phyloP scores from a whole-genome alignment of 2,329 filamentous ascomycete species.

The Paramyrothecium roridum region DNA sequence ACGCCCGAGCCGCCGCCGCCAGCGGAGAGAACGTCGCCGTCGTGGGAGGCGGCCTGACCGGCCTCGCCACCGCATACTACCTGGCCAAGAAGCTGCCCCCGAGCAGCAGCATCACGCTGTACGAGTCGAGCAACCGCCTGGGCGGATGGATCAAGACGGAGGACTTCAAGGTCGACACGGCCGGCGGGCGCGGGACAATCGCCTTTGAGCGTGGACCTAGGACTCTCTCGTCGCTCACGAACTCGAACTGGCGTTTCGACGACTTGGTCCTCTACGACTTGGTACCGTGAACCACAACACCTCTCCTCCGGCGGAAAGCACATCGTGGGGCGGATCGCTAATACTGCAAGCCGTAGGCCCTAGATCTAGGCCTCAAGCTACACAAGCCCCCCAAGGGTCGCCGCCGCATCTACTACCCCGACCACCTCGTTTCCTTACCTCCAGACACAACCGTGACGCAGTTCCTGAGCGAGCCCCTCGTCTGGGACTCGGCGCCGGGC shows the following conservation, averaged over 20 bases:
- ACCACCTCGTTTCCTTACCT: constrained; percentile 51
- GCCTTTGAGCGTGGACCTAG: constrained; percentile 83
- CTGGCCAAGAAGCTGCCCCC: constrained; percentile 63
- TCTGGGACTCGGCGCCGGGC: constrained; percentile 21
- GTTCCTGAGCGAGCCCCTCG: constrained; percentile 27
- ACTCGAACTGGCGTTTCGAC: constrained; percentile 43
- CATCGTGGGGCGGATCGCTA: neutral
- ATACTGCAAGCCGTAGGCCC: constrained; percentile 21
- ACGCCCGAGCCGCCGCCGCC: constrained; percentile 15
- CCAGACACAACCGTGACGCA: constrained; percentile 20
- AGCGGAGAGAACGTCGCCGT: constrained; percentile 54
- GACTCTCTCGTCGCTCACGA: constrained; percentile 58
- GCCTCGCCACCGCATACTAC: constrained; percentile 75
- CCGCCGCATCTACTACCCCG: constrained; percentile 85
- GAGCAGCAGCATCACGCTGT: constrained; percentile 71
- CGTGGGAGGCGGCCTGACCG: constrained; percentile 79
- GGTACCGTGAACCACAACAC: constrained; percentile 39
- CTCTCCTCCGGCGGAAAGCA: neutral
- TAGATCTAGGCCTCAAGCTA: constrained; percentile 38
- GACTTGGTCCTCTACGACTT: constrained; percentile 68
- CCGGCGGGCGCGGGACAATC: constrained; percentile 52
- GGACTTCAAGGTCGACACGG: constrained; percentile 49
- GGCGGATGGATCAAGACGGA: constrained; percentile 84
- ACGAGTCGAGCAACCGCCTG: constrained; percentile 65
- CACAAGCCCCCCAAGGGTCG: constrained; percentile 41